Conservation (phyloP, 768 basidiomycete genomes). For the Cystobasidium ongulense region DNA sequence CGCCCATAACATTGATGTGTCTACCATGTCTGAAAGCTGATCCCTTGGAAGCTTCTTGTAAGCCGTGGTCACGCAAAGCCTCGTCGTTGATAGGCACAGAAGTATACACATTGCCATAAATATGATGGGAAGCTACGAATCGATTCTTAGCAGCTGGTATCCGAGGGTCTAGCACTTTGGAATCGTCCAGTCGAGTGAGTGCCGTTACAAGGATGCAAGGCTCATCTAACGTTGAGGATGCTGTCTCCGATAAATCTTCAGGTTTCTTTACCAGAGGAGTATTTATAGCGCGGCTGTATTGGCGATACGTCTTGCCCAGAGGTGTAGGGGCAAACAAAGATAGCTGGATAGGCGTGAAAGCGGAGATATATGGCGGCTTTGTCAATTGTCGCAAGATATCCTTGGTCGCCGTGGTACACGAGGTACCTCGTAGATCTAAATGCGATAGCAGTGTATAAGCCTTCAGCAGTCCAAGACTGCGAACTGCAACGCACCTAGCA, state of each 20-base stretch:
- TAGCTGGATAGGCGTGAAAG: neutral
- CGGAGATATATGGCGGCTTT: slow-evolving; percentile 16
- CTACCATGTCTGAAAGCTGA: neutral
- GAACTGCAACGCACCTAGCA: slow-evolving; percentile 2
- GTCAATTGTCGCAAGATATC: neutral
- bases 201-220: slow-evolving; percentile 2
- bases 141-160: neutral
- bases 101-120: slow-evolving; percentile 17
- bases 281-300: neutral
- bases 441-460: neutral
- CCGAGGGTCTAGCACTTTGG: neutral
- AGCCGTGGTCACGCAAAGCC: neutral
- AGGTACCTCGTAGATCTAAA: slow-evolving; percentile 23
- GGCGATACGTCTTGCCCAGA: neutral
- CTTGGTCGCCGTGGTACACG: neutral
- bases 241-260: neutral
- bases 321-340: neutral
- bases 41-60: neutral
- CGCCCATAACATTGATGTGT: neutral
- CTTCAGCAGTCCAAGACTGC: neutral
- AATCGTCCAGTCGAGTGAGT: slow-evolving; percentile 1
- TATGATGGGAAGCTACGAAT: slow-evolving; percentile 4
- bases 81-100: neutral
- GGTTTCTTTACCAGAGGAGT: neutral
- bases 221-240: neutral